Percentiles rank a stretch among this genome's conserved stretches.
Evolutionary conservation across 164 flowering plant genomes (phyloP).

Genomic region (Sedum album): DNA sequence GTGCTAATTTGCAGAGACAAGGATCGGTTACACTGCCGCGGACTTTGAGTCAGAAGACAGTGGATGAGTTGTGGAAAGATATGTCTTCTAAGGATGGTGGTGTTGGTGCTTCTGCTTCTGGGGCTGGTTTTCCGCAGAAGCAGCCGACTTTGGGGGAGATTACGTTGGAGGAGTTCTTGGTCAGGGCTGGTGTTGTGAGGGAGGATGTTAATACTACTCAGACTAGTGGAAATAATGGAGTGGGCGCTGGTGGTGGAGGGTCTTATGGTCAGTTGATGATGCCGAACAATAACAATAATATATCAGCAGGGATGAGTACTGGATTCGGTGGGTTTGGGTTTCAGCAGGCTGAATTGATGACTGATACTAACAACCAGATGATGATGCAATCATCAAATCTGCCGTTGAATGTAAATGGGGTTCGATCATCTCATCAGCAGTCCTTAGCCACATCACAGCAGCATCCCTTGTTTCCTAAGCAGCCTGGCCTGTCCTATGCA

Average conservation of each 20-base stretch:
- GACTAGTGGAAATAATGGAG: slow-evolving; percentile 13
- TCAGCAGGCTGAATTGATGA: slow-evolving; percentile 4
- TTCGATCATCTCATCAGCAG: neutral
- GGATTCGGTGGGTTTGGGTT: neutral
- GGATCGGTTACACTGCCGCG: slow-evolving; percentile 61
- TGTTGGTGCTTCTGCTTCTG: slow-evolving; percentile 6
- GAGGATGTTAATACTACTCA: slow-evolving; percentile 37
- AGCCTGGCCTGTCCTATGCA: neutral
- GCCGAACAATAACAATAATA: slow-evolving; percentile 12
- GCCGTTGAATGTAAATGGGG: neutral
- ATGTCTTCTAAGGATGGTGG: slow-evolving; percentile 32
- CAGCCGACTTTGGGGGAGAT: slow-evolving; percentile 39
- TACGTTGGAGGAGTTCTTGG: slow-evolving; percentile 78
- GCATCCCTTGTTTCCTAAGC: slow-evolving; percentile 8
- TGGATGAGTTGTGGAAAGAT: slow-evolving; percentile 70
- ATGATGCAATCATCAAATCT: neutral
- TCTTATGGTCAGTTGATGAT: slow-evolving; percentile 11
- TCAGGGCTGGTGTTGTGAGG: slow-evolving; percentile 65
- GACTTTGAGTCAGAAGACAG: slow-evolving; percentile 57
- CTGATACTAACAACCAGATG: neutral
- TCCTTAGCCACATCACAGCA: neutral
- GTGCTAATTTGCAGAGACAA: slow-evolving; percentile 23
- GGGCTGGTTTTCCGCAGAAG: slow-evolving; percentile 12
- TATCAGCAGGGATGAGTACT: neutral
- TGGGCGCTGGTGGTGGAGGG: slow-evolving; percentile 12